Base-by-base conservation (phyloP, 2,329 filamentous ascomycete genomes). In the Ascochyta rabiei region DNA sequence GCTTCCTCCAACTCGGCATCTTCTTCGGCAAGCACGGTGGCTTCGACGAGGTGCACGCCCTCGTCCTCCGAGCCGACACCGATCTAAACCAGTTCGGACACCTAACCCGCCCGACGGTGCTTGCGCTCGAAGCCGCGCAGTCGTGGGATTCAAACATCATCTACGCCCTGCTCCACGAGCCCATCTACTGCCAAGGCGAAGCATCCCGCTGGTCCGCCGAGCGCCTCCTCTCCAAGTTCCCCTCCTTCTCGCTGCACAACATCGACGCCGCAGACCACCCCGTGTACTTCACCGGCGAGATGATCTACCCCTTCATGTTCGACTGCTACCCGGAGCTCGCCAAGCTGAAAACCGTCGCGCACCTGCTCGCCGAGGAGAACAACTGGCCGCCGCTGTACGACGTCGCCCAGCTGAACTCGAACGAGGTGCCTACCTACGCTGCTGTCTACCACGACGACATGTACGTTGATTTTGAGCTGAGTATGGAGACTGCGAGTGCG, bases 301-400 rank as follows among this genome's bases (percentile, higher is more conserved):
- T 96, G 91, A 84, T 96, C 45, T 96, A 87, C 72, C 88, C 89
- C 0, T 89, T 90, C 75, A 89, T 93, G 81, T 93, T 96, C 63
- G 86, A 92, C 33, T 88, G 88, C 15, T 93, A 91, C 68, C 80
- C 85, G 0, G 91, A 96, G 73, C 84, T 98, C 18, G 77, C 77
- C n/a, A 79, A 85, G 53, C 76, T 98, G 41, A 83, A 83, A 49
- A 79, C 85, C 10, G 88, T 86, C 0, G 91, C 91, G 0, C 79
- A 93, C 8, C 80, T 86, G 19, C 80, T 97, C 23, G 93, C 93
- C 0, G 68, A 79, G 0, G 83, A 84, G 39, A 75, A 82, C 4
- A 82, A 87, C 57, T 97, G 93, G 93, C 84, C 88, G 2, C 77
- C 80, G 0, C 80, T 97, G 4, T 97, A 96, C 72, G 85, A 96